Conservation (phyloP, 345 rosid genomes). For the Garcia nutans region DNA sequence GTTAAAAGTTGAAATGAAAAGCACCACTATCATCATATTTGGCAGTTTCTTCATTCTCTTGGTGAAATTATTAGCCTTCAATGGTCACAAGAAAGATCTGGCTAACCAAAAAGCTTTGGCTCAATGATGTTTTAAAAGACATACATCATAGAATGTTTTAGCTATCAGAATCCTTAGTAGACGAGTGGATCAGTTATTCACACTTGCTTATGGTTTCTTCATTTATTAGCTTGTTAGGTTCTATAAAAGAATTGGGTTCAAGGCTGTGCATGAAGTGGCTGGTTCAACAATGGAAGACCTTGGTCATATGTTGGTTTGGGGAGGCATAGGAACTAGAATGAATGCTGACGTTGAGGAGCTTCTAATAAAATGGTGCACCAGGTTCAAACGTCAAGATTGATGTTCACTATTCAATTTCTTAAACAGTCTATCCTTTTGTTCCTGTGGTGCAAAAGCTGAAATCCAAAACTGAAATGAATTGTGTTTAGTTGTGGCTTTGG, state of each 20-base stretch:
- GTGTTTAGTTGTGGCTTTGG: background rate
- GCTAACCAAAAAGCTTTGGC: no score
- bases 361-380: slow-evolving; percentile 69
- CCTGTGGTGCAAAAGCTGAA: background rate
- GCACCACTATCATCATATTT: background rate
- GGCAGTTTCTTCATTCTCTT: background rate
- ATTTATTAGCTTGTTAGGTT: slow-evolving; percentile 70
- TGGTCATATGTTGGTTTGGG: slow-evolving; percentile 87
- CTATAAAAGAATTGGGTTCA: slow-evolving; percentile 73
- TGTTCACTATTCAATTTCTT: background rate
- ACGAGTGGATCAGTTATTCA: background rate
- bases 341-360: slow-evolving; percentile 72
- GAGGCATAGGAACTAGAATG: slow-evolving; percentile 90
- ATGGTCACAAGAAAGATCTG: no score
- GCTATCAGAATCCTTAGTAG: background rate
- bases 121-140: background rate
- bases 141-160: background rate
- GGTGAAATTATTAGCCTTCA: no score
- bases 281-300: slow-evolving; percentile 73
- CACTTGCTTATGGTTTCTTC: background rate
- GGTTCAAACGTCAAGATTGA: slow-evolving; percentile 40
- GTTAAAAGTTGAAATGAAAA: background rate
- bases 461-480: background rate
- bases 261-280: slow-evolving; percentile 70
- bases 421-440: background rate